Base-by-base conservation (phyloP, 306 rosid species). In the Fagus crenata region DNA sequence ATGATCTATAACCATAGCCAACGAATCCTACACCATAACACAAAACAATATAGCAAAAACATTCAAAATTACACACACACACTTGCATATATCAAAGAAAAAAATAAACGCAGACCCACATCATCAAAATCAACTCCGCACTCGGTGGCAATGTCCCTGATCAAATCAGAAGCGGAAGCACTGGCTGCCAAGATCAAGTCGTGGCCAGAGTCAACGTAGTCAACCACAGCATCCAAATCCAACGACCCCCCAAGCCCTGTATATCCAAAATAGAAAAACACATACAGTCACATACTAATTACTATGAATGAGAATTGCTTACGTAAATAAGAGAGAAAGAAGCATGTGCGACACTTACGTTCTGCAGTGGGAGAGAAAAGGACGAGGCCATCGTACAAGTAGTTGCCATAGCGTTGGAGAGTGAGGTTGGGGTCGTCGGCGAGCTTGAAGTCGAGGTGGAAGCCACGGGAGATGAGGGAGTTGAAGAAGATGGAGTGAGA, bases 51-150 rank as follows among this genome's bases (percentile, higher is more conserved):
- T 22, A 12, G 32, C 28, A 22, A 22, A 22, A 22, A 22, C 28
- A 22, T 22, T 22, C 28, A 22, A n/a, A n/a, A n/a, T n/a, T n/a
- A n/a, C n/a, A n/a, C n/a, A 22, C 28, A 22, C 28, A 22, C 28
- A 22, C 28, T 22, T 22, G 28, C 28, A 22, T 22, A 22, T 22
- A 22, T 22, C 0, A 22, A 22, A 22, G n/a, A n/a, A n/a, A n/a
- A n/a, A n/a, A n/a, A n/a, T n/a, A n/a, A n/a, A n/a, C n/a, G 28
- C 61, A 32, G 36, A 81, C 80, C 73, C 77, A 95, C 98, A 97
- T 95, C 98, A 81, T 95, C 98, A 53, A 95, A 92, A 79, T 95
- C 98, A 67, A 90, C 97, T 51, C 98, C 98, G 67, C 97, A 88
- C 76, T 95, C 97, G 0, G 90, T 87, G 41, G 96, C 90, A 71